Evolutionary conservation across 164 flowering plant genomes (phyloP).

Genomic region (Vitis amurensis): DNA sequence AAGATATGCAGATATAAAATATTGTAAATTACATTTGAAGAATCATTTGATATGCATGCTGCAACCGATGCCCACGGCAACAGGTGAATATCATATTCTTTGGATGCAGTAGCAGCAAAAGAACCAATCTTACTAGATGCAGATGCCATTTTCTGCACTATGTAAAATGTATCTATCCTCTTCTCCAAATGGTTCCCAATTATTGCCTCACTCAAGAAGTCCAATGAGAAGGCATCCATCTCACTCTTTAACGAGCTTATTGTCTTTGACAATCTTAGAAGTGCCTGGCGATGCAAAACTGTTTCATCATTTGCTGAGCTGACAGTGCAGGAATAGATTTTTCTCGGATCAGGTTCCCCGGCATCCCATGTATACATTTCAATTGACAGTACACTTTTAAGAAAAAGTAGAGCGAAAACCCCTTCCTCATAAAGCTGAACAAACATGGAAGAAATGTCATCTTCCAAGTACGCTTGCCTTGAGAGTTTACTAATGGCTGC

Average conservation of each 20-base stretch:
- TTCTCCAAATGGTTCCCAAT: slow-evolving; percentile 34
- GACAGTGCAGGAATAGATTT: slow-evolving; percentile 75
- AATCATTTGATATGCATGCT: slow-evolving; percentile 69
- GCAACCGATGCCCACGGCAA: slow-evolving; percentile 98
- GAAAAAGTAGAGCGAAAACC: slow-evolving; percentile 75
- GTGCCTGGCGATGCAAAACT: slow-evolving; percentile 74
- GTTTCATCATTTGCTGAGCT: slow-evolving; percentile 45
- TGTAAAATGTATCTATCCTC: slow-evolving; percentile 54
- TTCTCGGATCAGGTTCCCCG: slow-evolving; percentile 56
- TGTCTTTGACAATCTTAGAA: slow-evolving; percentile 62
- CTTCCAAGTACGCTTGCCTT: slow-evolving; percentile 79
- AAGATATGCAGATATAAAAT: not conserved
- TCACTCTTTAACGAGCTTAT: slow-evolving; percentile 19
- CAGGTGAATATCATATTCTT: slow-evolving; percentile 86
- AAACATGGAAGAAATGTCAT: slow-evolving; percentile 79
- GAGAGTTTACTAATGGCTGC: slow-evolving; percentile 83
- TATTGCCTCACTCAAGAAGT: slow-evolving; percentile 61
- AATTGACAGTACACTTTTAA: slow-evolving; percentile 66
- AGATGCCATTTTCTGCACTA: slow-evolving; percentile 87
- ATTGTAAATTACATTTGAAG: slow-evolving; percentile 45
- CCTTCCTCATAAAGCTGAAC: slow-evolving; percentile 80
- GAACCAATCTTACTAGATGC: slow-evolving; percentile 74
- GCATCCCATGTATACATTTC: slow-evolving; percentile 85
- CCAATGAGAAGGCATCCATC: slow-evolving; percentile 65
- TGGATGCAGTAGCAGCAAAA: slow-evolving; percentile 73